Evolutionary conservation across 2,329 filamentous ascomycete species (phyloP), one percentile per base, ranked within the genome.

Genomic region (Sarocladiaceae sp.): DNA sequence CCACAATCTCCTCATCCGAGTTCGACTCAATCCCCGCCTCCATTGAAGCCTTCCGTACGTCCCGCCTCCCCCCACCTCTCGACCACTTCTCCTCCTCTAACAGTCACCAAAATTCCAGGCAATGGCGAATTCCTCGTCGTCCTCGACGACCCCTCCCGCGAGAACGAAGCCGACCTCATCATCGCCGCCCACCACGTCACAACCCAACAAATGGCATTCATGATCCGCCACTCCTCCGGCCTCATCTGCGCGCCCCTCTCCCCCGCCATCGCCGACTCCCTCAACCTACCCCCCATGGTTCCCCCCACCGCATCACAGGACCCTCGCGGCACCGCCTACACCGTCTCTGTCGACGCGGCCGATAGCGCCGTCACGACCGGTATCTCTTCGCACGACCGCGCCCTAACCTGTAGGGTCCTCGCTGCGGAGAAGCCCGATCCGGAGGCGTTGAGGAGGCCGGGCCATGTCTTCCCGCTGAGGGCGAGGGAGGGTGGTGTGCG

Each of bases 131-230:
- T 97, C 75, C 84, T 98, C 62, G 82, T 98, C 50, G 91, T 96
- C 29, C 87, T 98, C 58, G 93, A 98, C 72, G 86, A 88, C 54
- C 82, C 88, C 51, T 80, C 83, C 50, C 90, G 93, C 65, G 93
- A 98, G 67, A 98, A 98, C 65, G 93, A 98, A 76, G 93, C 90
- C 65, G 93, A 98, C 69, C 80, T 98, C 40, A 96, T 97, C 66
- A 94, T 97, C 60, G 88, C 93, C 53, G 91, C 89, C 50, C 73
- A 88, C 53, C 77, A 85, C 57, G 70, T 96, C 51, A 95, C 91
- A 7, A 76, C 89, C 19, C 78, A 86, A 52, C 91, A 97, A 68
- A 94, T 95, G 82, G 88, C 89, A 57, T 98, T 96, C 73, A 83
- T 98, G 77, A 80, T 98, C 64, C 88, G 89, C 58, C 81, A 95